Conservation (phyloP, 495 filamentous ascomycete species). For the Cryomyces antarcticus region DNA sequence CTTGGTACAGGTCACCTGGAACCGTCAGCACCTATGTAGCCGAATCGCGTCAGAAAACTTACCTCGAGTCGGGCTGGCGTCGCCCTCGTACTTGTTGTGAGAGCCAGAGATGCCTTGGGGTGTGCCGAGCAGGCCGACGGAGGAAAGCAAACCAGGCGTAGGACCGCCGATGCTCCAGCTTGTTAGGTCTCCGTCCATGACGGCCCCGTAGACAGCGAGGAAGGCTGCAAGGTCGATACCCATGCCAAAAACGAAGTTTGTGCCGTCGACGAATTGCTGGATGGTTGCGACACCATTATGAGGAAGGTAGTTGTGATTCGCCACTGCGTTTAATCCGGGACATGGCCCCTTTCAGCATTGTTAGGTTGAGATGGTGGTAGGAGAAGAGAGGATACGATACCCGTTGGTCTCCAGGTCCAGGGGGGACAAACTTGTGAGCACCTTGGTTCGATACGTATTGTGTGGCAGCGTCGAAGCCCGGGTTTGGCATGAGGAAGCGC, state of each 20-base stretch:
- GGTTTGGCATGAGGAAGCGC: not conserved
- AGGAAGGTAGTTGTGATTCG: constrained; percentile 28
- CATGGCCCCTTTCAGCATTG: constrained; percentile 16
- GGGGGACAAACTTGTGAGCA: constrained; percentile 10
- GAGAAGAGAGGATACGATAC: too few relatives aligned
- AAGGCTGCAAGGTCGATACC: constrained; percentile 28
- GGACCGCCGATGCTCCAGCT: constrained; percentile 14
- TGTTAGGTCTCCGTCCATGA: constrained; percentile 26
- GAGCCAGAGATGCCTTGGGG: constrained; percentile 29
- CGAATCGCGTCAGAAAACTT: constrained; percentile 19
- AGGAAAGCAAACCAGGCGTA: not conserved
- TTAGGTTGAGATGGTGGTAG: not conserved
- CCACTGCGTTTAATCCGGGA: constrained; percentile 34
- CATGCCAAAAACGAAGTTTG: constrained; percentile 27
- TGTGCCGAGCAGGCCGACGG: constrained; percentile 10
- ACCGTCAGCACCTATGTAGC: too few relatives aligned
- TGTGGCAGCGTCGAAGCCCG: constrained; percentile 11
- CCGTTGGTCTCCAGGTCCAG: constrained; percentile 11
- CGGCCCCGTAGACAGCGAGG: constrained; percentile 28
- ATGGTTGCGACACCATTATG: constrained; percentile 27
- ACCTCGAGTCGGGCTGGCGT: constrained; percentile 32
- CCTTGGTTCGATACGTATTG: constrained; percentile 16
- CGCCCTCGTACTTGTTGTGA: constrained; percentile 36
- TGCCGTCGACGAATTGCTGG: constrained; percentile 18
- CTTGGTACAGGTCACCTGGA: constrained; percentile 1